Conservation (phyloP, 192 early-diverging fungal species). For the Entrophospora sp. region DNA sequence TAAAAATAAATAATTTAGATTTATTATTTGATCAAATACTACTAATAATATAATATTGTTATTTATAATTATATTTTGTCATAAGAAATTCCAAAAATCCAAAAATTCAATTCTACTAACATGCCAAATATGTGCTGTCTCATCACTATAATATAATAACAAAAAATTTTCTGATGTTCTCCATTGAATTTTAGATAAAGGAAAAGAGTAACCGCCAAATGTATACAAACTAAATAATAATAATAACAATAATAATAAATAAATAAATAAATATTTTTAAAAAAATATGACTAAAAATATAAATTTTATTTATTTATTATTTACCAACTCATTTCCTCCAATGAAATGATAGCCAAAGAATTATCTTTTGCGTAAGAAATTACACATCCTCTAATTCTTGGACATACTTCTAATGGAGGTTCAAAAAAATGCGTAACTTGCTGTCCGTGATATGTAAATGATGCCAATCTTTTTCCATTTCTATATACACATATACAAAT, state of each 20-base stretch:
- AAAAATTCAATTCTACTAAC: conserved; percentile 26
- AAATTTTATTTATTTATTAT: neutral
- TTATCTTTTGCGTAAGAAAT: conserved; percentile 63
- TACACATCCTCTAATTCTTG: conserved; percentile 36
- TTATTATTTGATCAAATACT: too few relatives aligned
- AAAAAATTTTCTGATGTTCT: conserved; percentile 56
- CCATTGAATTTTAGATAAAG: conserved; percentile 55
- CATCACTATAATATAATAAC: conserved; percentile 54
- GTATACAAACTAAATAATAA: conserved; percentile 37
- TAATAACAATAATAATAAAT: neutral
- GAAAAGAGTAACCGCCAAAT: conserved; percentile 52
- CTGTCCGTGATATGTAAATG: conserved; percentile 48
- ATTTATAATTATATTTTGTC: too few relatives aligned
- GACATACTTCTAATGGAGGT: conserved; percentile 39
- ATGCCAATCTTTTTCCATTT: conserved; percentile 43
- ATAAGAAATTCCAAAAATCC: too few relatives aligned
- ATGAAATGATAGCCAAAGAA: conserved; percentile 59
- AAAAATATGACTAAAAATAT: neutral
- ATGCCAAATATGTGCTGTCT: conserved; percentile 69
- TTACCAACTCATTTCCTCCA: conserved; percentile 67
- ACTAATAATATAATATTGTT: too few relatives aligned
- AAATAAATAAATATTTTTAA: neutral
- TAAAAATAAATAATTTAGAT: too few relatives aligned
- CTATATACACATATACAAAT: conserved; percentile 19
- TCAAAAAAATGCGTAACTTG: conserved; percentile 43